These are phyloP conservation scores for Aspergillus fijiensis DNA, from an alignment of 2,329 filamentous ascomycete species.

Conservation along the genomic window DNA sequence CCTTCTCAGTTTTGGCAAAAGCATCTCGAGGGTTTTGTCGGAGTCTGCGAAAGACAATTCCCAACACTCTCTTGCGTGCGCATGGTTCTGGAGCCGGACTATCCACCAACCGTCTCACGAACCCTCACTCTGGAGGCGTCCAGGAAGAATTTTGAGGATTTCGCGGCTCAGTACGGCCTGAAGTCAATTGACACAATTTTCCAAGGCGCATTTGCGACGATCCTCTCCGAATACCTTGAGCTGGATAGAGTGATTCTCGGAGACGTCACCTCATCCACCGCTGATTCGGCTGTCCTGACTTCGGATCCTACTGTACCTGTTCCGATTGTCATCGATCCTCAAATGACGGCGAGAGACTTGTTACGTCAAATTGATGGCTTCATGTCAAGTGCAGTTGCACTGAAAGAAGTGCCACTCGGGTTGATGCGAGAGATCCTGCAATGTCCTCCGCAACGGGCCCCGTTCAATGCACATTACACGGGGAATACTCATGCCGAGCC, in stretches of 20 bases:
- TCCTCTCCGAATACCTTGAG: slow-evolving; percentile 13
- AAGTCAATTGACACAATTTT: not conserved
- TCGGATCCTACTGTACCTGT: no score
- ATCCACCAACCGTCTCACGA: not conserved
- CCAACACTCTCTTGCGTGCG: not conserved
- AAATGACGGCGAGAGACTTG: not conserved
- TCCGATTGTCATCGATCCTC: not conserved
- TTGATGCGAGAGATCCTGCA: not conserved
- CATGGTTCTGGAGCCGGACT: not conserved
- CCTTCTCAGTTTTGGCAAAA: no score
- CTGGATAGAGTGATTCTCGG: not conserved
- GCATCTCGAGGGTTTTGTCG: not conserved
- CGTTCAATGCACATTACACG: not conserved
- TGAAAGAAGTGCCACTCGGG: not conserved
- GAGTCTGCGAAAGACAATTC: not conserved
- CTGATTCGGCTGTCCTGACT: no score
- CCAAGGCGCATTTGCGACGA: slow-evolving; percentile 13
- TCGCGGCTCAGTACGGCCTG: no score
- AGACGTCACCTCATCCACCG: no score
- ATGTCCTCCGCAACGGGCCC: not conserved
- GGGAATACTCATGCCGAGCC: no score
- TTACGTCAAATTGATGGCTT: no score
- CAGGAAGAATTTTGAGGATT: no score
- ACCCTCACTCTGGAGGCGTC: no score
- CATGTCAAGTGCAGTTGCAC: not conserved